phyloP scores from a whole-genome alignment of 75 land plant species.

The Selaginella tamariscina region DNA sequence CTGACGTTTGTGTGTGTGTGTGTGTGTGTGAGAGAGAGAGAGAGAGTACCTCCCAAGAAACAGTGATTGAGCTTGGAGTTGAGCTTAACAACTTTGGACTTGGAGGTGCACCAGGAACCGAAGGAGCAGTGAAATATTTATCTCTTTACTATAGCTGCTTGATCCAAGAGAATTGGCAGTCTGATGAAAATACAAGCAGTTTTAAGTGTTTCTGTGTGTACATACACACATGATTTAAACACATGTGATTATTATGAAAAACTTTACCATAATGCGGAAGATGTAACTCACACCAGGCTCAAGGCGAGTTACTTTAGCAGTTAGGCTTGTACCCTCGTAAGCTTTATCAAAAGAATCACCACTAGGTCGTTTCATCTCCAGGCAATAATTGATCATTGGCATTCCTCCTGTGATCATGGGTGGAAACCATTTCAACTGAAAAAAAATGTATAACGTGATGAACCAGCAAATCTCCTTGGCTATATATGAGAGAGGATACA shows the following conservation, averaged over 20 bases:
- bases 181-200: conserved; percentile 8
- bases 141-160: conserved; percentile 14
- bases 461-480: not conserved
- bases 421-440: conserved; percentile 21
- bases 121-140: conserved; percentile 11
- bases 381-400: conserved; percentile 6
- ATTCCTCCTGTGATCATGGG: conserved; percentile 18
- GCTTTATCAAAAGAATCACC: conserved; percentile 9
- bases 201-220: too few relatives aligned
- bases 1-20: too few relatives aligned
- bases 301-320: conserved; percentile 19
- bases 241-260: not conserved
- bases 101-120: conserved; percentile 20
- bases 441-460: not conserved
- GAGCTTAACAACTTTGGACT: conserved; percentile 13
- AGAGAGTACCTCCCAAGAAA: conserved; percentile 16
- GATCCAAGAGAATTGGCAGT: conserved; percentile 12
- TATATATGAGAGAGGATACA: not conserved
- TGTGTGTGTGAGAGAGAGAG: conserved; percentile 3
- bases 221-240: not conserved
- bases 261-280: conserved; percentile 17
- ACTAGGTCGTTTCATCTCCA: conserved; percentile 19
- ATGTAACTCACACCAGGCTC: conserved; percentile 15
- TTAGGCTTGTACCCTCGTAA: conserved; percentile 9
- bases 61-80: conserved; percentile 18